phyloP scores from a whole-genome alignment of 306 rosid genomes.

The Argentina anserina region DNA sequence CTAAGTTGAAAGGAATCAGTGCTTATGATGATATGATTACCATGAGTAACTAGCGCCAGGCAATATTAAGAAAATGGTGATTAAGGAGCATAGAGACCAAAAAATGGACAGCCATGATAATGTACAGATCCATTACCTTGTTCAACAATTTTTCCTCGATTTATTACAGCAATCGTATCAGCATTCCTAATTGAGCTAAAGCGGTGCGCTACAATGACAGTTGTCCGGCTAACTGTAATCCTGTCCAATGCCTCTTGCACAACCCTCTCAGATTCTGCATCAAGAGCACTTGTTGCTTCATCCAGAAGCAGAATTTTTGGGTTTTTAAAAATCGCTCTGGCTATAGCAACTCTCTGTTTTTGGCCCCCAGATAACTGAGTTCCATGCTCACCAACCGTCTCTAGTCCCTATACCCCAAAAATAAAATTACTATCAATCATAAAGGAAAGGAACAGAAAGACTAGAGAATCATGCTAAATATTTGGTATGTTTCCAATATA shows the following conservation, averaged over 20 bases:
- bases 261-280: background rate
- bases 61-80: background rate
- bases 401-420: conserved; percentile 27
- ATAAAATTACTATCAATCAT: background rate
- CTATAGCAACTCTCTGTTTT: background rate
- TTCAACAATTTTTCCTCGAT: conserved; percentile 43
- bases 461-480: no score
- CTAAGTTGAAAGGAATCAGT: conserved; percentile 10
- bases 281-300: conserved; percentile 2
- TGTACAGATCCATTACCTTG: conserved; percentile 17
- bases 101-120: background rate
- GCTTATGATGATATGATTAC: background rate
- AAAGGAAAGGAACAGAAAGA: no score
- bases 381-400: conserved; percentile 16
- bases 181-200: conserved; percentile 46
- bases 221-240: background rate
- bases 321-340: background rate
- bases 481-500: background rate
- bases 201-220: conserved; percentile 29
- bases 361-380: background rate
- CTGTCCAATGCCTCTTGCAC: background rate
- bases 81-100: background rate
- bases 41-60: background rate
- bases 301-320: background rate
- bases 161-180: conserved; percentile 45